Evolutionary conservation across 495 filamentous ascomycete genomes (phyloP).

Genomic region (Glarea lozoyensis): DNA sequence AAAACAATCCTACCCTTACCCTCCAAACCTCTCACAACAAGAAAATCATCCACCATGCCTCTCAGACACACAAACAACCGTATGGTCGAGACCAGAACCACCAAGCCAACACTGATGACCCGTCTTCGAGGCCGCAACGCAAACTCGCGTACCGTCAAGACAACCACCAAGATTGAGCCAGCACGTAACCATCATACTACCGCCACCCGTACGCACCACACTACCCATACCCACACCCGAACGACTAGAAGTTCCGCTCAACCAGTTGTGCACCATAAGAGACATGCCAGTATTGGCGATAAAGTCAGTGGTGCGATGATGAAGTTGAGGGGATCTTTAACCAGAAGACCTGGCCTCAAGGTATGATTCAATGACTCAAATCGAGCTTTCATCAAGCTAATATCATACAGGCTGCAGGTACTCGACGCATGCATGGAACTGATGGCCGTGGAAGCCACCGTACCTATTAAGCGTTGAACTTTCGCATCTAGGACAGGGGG

Average conservation of each 20-base stretch:
- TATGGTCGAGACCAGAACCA: conserved; percentile 15
- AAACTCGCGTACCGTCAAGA: conserved; percentile 25
- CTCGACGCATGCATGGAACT: conserved; percentile 61
- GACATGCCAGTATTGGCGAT: conserved; percentile 51
- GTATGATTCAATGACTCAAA: conserved; percentile 39
- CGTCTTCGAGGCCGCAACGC: conserved; percentile 22
- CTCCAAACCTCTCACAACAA: neutral
- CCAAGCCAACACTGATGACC: conserved; percentile 21
- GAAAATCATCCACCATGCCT: conserved; percentile 13
- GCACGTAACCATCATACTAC: conserved; percentile 6
- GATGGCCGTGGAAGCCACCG: conserved; percentile 47
- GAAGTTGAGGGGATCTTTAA: conserved; percentile 55
- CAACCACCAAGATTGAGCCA: conserved; percentile 29
- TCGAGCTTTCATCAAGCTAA: conserved; percentile 38
- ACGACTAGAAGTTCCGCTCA: conserved; percentile 3
- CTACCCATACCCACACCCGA: conserved; percentile 1
- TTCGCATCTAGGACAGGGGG: neutral
- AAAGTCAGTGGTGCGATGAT: conserved; percentile 62
- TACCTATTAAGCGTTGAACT: conserved; percentile 8
- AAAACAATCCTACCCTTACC: neutral
- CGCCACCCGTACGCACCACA: neutral
- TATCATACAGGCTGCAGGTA: conserved; percentile 63
- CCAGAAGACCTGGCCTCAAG: conserved; percentile 51
- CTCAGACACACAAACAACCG: conserved; percentile 8
- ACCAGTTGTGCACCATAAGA: conserved; percentile 42